Conservation (phyloP, 495 filamentous ascomycete genomes). For the Apodospora peruviana region DNA sequence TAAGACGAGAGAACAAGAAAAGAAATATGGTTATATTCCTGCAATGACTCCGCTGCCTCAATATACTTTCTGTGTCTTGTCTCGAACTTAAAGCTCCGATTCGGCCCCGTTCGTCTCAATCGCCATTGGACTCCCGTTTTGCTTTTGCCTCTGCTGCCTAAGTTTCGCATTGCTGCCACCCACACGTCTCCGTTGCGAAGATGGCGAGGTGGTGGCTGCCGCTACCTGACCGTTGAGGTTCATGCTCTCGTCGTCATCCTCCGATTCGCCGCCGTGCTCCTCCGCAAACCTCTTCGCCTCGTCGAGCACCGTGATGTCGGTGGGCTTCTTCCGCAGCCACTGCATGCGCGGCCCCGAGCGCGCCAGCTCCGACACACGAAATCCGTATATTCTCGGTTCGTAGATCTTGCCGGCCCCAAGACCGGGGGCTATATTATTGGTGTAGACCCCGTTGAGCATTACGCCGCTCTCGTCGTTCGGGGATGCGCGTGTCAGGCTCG, state of each 20-base stretch:
- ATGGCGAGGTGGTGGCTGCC: too few relatives aligned
- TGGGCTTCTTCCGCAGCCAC: slow-evolving; percentile 83
- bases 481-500: slow-evolving; percentile 29
- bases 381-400: slow-evolving; percentile 94
- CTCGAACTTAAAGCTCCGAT: slow-evolving; percentile 33
- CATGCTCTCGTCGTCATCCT: slow-evolving; percentile 44
- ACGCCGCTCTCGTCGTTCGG: slow-evolving; percentile 38
- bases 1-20: too few relatives aligned
- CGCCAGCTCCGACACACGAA: slow-evolving; percentile 83
- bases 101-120: slow-evolving; percentile 45
- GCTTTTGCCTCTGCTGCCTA: slow-evolving; percentile 20
- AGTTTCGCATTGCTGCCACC: slow-evolving; percentile 18
- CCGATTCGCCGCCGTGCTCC: slow-evolving; percentile 36
- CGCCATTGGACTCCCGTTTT: slow-evolving; percentile 49
- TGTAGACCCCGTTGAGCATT: slow-evolving; percentile 80
- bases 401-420: slow-evolving; percentile 80
- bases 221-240: slow-evolving; percentile 30
- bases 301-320: slow-evolving; percentile 73
- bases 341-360: slow-evolving; percentile 89
- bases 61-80: too few relatives aligned
- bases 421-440: slow-evolving; percentile 79
- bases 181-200: slow-evolving; percentile 34
- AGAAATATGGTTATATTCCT: too few relatives aligned
- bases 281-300: slow-evolving; percentile 60
- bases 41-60: too few relatives aligned